Evolutionary conservation across 2,329 filamentous ascomycete species (phyloP).

Genomic region (Cephalotrichum gorgonifer): DNA sequence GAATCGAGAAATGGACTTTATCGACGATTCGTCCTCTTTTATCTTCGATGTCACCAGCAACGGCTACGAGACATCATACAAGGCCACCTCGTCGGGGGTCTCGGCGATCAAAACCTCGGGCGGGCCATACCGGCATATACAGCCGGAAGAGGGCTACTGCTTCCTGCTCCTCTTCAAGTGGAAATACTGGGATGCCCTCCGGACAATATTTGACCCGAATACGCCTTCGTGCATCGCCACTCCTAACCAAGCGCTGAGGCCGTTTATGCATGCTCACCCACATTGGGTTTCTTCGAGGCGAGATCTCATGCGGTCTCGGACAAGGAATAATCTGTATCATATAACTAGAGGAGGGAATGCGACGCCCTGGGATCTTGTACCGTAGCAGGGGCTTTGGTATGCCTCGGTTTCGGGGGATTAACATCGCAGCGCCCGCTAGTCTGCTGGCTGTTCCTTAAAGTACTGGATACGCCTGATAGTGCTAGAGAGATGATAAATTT

Average conservation of each 20-base stretch:
- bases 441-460: too few species aligned
- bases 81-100: too few species aligned
- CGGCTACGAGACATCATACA: too few species aligned
- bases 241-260: not conserved
- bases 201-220: not conserved
- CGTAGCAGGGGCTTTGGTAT: not conserved
- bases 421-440: too few species aligned
- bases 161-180: conserved; percentile 1
- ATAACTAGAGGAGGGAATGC: not conserved
- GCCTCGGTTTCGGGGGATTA: too few species aligned
- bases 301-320: not conserved
- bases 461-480: too few species aligned
- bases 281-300: not conserved
- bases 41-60: too few species aligned
- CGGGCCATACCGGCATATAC: conserved; percentile 3
- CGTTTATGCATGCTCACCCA: not conserved
- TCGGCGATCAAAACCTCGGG: too few species aligned
- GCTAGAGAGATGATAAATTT: too few species aligned
- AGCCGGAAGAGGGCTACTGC: conserved; percentile 9
- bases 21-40: too few species aligned
- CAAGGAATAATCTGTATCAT: not conserved
- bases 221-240: not conserved
- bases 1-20: too few species aligned
- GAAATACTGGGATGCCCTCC: not conserved
- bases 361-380: not conserved